phyloP scores from a whole-genome alignment of 495 filamentous ascomycete species.

The Tuber umbilicatum region DNA sequence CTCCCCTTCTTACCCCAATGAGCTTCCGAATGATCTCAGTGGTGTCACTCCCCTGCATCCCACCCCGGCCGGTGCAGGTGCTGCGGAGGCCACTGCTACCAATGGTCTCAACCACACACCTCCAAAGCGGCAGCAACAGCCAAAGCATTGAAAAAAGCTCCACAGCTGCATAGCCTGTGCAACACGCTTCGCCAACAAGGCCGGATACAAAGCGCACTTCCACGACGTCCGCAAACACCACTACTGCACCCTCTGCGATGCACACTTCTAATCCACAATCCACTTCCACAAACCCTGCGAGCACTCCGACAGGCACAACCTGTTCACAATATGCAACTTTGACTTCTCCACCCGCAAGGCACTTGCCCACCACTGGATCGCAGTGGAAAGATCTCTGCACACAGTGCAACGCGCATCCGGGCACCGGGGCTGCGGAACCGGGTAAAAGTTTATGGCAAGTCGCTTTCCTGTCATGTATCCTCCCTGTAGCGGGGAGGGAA shows the following conservation, averaged over 20 bases:
- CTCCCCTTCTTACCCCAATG: conserved; percentile 19
- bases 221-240: conserved; percentile 9
- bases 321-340: conserved; percentile 16
- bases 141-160: conserved; percentile 15
- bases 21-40: conserved; percentile 15
- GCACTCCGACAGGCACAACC: conserved; percentile 17
- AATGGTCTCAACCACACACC: conserved; percentile 9
- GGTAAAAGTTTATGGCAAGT: conserved; percentile 11
- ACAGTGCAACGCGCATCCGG: conserved; percentile 20
- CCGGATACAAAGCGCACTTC: conserved; percentile 16
- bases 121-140: conserved; percentile 16
- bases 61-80: conserved; percentile 11
- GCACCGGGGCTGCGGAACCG: conserved; percentile 10
- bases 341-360: conserved; percentile 22
- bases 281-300: conserved; percentile 13
- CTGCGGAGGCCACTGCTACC: conserved; percentile 17
- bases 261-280: conserved; percentile 17
- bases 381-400: conserved; percentile 8
- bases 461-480: conserved; percentile 10
- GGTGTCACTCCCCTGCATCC: conserved; percentile 16
- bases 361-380: too few species aligned
- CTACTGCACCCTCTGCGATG: conserved; percentile 29
- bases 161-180: conserved; percentile 20
- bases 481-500: conserved; percentile 9
- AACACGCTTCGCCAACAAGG: conserved; percentile 15